A percentile compares a stretch with the other conserved stretches of the same genome.
phyloP scores from a whole-genome alignment of 2,329 filamentous ascomycete genomes.

The Capronia epimyces region DNA sequence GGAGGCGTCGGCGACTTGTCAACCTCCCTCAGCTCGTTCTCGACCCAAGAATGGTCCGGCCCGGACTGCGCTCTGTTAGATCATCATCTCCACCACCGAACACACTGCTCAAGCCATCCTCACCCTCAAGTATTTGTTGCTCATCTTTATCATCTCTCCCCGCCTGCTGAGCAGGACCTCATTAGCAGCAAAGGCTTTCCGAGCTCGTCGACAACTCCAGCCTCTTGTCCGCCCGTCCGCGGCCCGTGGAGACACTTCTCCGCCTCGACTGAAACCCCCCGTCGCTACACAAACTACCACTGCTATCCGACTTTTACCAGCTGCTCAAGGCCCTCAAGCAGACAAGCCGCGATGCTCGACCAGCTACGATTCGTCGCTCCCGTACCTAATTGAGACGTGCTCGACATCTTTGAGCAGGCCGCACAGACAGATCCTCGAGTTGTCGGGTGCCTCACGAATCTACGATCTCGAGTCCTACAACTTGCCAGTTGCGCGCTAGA shows the following conservation, averaged over 20 bases:
- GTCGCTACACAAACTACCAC: neutral
- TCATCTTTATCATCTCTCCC: neutral
- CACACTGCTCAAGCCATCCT: constrained; percentile 8
- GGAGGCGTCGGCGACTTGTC: too few species aligned
- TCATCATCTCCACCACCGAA: constrained; percentile 4
- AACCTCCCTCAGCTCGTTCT: neutral
- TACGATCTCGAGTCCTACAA: neutral
- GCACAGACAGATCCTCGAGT: neutral
- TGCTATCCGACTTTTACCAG: neutral
- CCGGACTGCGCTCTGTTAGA: constrained; percentile 3
- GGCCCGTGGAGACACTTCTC: neutral
- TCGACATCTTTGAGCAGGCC: neutral
- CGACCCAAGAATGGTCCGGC: neutral
- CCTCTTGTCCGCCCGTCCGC: neutral
- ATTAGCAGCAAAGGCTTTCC: neutral
- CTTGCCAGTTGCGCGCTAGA: constrained; percentile 5
- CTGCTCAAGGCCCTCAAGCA: neutral
- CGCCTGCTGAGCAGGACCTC: neutral
- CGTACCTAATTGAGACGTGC: neutral
- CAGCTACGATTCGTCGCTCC: neutral
- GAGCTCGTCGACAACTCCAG: neutral
- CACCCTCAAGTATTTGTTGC: neutral
- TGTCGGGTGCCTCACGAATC: neutral
- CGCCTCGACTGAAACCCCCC: neutral
- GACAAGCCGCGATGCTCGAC: constrained; percentile 9